phyloP scores from a whole-genome alignment of 2,329 filamentous ascomycete genomes.

The Pezicula radicicola region DNA sequence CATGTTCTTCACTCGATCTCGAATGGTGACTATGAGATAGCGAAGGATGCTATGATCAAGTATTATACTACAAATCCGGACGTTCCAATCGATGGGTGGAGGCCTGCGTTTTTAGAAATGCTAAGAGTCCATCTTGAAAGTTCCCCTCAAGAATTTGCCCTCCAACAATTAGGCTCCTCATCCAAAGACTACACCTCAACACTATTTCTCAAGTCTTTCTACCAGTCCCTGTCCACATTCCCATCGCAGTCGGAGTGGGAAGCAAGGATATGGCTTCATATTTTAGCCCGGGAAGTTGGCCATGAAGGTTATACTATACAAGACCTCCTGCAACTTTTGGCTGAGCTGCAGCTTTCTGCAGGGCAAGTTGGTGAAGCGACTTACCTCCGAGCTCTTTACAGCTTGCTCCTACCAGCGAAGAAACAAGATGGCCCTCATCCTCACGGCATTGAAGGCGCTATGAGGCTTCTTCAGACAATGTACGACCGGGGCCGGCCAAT shows the following conservation, averaged over 20 bases:
- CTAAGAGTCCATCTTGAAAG: constrained; percentile 22
- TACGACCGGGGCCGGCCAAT: constrained; percentile 36
- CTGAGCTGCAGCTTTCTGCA: constrained; percentile 30
- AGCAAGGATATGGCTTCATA: constrained; percentile 32
- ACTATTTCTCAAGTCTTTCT: constrained; percentile 37
- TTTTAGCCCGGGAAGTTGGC: constrained; percentile 32
- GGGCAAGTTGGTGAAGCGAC: constrained; percentile 31
- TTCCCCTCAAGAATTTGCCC: constrained; percentile 28
- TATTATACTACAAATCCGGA: constrained; percentile 4
- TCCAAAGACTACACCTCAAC: constrained; percentile 36
- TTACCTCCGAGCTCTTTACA: constrained; percentile 32
- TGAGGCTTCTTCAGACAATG: constrained; percentile 38
- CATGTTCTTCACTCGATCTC: too few species aligned
- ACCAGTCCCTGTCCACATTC: constrained; percentile 27
- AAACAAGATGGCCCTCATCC: constrained; percentile 14
- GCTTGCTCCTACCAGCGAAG: constrained; percentile 28
- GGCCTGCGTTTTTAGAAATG: constrained; percentile 12
- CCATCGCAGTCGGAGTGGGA: constrained; percentile 28
- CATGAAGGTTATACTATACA: constrained; percentile 35
- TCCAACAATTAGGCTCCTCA: constrained; percentile 32
- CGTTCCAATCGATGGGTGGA: constrained; percentile 18
- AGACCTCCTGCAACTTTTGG: constrained; percentile 30
- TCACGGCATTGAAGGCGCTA: constrained; percentile 27
- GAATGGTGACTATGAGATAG: constrained; percentile 10
- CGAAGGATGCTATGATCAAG: constrained; percentile 7